Evolutionary conservation across 352 stramenopile species (phyloP), one percentile per base, ranked within the genome.

Genomic region (Phytophthora ohioensis): DNA sequence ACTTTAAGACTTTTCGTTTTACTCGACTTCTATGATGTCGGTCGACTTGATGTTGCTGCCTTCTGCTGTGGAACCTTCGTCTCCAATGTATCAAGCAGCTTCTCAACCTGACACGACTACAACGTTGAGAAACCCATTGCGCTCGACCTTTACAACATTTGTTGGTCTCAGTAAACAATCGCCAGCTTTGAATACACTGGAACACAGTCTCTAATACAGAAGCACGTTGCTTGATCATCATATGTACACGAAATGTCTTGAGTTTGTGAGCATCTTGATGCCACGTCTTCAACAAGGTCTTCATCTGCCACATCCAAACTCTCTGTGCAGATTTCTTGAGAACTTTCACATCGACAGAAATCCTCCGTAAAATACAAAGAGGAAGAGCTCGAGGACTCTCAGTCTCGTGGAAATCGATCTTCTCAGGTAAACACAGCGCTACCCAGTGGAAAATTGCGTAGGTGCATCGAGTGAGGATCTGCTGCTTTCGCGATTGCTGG

Each of bases 381-480:
- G 75, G 74, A 5, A 90, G 60, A 0, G 68, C 65, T n/a, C 67
- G 32, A 15, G 59, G 63, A 32, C 57, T 81, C 5, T 72, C 48
- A 1, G 57, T 71, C 7, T 32, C 17, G 4, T 52, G 31, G 7
- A 81, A 74, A 42, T 55, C 11, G 6, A 77, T 31, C 15, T 69
- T 58, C 31, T 73, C 71, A 3, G 81, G 81, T 0, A 92, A 68
- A 38, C 64, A 72, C 4, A 64, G 8, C 4, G 52, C 53, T 34
- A 91, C 61, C 82, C 85, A 92, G 27, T 67, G 79, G 54, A 91
- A 89, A 11, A 91, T 15, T 0, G 80, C 74, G 47, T 78, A 60
- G 7, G 73, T 81, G 43, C 80, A 81, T 15, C 72, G 53, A 3
- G 76, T 55, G 15, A 81, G 57, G 5, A 81, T 15, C 0, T 68